A percentile compares a stretch with the other conserved stretches of the same genome.
These are phyloP conservation scores for Pseudopyrenochaeta lycopersici DNA, from an alignment of 2,329 filamentous ascomycete species.

Conservation along the genomic window DNA sequence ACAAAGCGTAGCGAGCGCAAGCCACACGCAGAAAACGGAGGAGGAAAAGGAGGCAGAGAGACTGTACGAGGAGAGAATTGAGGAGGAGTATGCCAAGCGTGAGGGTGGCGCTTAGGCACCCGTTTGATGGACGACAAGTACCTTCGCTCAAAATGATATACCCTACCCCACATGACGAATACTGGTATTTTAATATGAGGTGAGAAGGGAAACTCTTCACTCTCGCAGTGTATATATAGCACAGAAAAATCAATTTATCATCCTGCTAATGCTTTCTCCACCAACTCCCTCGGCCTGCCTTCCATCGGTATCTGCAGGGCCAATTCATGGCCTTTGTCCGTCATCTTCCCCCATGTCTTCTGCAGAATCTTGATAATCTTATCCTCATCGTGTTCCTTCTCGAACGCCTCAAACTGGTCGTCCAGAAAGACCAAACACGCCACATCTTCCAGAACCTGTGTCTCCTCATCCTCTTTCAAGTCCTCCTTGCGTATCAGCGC, in stretches of 20 bases:
- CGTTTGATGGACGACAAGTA: not conserved
- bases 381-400: conserved; percentile 75
- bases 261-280: conserved; percentile 44
- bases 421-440: conserved; percentile 89
- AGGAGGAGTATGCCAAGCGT: conserved; percentile 52
- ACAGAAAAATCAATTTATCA: conserved; percentile 8
- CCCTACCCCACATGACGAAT: conserved; percentile 1
- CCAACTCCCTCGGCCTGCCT: conserved; percentile 37
- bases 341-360: conserved; percentile 55
- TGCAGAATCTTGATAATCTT: conserved; percentile 69
- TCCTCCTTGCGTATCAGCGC: conserved; percentile 82
- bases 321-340: conserved; percentile 41
- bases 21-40: conserved; percentile 37
- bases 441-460: conserved; percentile 82
- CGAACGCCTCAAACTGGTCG: conserved; percentile 85
- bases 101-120: conserved; percentile 46
- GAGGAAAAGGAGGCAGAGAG: conserved; percentile 45
- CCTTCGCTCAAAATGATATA: not conserved
- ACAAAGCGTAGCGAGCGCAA: conserved; percentile 38
- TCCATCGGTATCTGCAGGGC: conserved; percentile 47
- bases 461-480: conserved; percentile 70
- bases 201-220: not conserved
- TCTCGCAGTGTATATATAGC: not conserved
- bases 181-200: not conserved
- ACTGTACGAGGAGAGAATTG: conserved; percentile 49